Base-by-base conservation (phyloP, 2,329 filamentous ascomycete genomes). In the Helminthosporium solani region DNA sequence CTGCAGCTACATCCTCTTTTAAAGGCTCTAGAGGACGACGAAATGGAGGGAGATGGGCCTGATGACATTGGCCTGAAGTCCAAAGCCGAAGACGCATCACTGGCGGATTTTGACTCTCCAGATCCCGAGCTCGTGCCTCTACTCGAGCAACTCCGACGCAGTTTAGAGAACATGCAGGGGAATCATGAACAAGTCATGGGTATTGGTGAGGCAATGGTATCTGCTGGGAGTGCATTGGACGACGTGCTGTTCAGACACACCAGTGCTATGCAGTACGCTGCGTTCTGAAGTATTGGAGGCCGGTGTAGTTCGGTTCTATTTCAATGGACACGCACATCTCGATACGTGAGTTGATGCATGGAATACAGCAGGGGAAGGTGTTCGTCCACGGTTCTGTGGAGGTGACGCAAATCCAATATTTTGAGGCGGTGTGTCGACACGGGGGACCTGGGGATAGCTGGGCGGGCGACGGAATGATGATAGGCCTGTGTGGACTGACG, bases 171-270 rank as follows among this genome's bases (percentile, higher is more conserved):
- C 27, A 67, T 73, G 63, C 66, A 68, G 50, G 60, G 58, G 16
- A 73, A 72, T 48, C 59, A 64, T 54, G 57, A 49, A 44, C 68
- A 72, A 46, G 59, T 73, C 9, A 57, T 64, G 8, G 67, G 66
- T 37, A 58, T 71, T 23, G 53, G 61, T n/a, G 58, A 56, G 31
- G 66, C 62, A 14, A 54, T 70, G 46, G 44, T 36, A 33, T 42
- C 58, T 15, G 61, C 68, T 21, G 60, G 61, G 34, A 59, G 56
- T 38, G 64, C 63, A 39, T 50, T 72, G 47, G 67, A 70, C 48
- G 61, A 64, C 19, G 54, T 68, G 35, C 52, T 73, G 12, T 70
- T 61, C 55, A 60, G 48, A 58, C 58, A 64, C 48, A 51, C 56
- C 42, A 61, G 45, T 45, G 54, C 59, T 54, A 53, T 61, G 49